A percentile compares a stretch with the other conserved stretches of the same genome.
Evolutionary conservation across 2,329 filamentous ascomycete species (phyloP).

Genomic region (Aureobasidium sp.): DNA sequence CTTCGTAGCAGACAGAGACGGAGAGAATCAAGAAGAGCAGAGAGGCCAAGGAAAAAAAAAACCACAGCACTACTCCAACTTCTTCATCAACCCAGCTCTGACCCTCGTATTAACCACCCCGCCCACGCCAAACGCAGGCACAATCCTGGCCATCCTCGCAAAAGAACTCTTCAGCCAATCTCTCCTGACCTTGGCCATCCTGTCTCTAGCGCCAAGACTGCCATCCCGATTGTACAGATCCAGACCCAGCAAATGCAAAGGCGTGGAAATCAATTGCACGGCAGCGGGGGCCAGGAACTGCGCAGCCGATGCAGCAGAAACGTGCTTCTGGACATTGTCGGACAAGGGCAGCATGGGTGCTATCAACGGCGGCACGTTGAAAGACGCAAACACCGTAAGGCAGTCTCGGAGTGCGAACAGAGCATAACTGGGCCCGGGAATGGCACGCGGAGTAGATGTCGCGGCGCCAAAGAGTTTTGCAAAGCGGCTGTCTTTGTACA

Average conservation of each 20-base stretch:
- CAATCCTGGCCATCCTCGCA: slow-evolving; percentile 74
- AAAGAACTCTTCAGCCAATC: slow-evolving; percentile 70
- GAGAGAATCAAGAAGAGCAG: too few species aligned
- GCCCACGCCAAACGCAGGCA: slow-evolving; percentile 83
- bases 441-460: slow-evolving; percentile 41
- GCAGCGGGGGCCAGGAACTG: slow-evolving; percentile 76
- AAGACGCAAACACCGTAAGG: slow-evolving; percentile 83
- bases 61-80: slow-evolving; percentile 46
- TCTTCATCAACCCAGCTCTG: slow-evolving; percentile 59
- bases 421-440: slow-evolving; percentile 64
- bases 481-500: slow-evolving; percentile 86
- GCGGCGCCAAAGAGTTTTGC: slow-evolving; percentile 70
- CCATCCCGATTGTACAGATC: slow-evolving; percentile 73
- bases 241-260: slow-evolving; percentile 75
- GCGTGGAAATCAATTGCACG: slow-evolving; percentile 73
- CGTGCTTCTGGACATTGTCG: slow-evolving; percentile 46
- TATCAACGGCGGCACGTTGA: slow-evolving; percentile 78
- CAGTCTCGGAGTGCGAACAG: slow-evolving; percentile 80
- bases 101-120: slow-evolving; percentile 77
- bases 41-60: too few species aligned
- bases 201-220: slow-evolving; percentile 47
- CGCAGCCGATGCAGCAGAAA: slow-evolving; percentile 47
- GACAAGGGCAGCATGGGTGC: slow-evolving; percentile 55
- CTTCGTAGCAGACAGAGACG: too few species aligned
- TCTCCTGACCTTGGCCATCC: slow-evolving; percentile 59